Evolutionary conservation across 352 stramenopile genomes (phyloP).

Genomic region (Globisporangium spiculum): DNA sequence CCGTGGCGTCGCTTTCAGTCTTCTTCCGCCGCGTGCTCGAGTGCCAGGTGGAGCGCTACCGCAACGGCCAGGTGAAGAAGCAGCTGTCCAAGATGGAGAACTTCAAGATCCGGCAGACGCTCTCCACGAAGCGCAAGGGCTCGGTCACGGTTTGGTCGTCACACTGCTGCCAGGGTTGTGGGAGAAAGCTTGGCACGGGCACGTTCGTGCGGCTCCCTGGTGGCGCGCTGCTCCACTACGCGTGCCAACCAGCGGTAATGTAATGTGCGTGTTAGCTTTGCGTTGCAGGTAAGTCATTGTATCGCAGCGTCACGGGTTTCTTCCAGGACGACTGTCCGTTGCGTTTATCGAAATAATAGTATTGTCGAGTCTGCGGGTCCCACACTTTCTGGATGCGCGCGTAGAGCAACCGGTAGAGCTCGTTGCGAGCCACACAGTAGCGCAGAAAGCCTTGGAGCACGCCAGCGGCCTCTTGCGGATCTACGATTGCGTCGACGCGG

Average conservation of each 20-base stretch:
- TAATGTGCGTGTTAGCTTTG: not conserved
- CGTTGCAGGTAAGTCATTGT: constrained; percentile 29
- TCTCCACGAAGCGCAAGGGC: constrained; percentile 62
- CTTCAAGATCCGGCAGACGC: constrained; percentile 67
- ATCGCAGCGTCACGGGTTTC: constrained; percentile 54
- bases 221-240: constrained; percentile 67
- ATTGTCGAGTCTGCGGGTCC: constrained; percentile 58
- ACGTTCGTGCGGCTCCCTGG: constrained; percentile 69
- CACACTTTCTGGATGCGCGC: constrained; percentile 69
- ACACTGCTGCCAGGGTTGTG: constrained; percentile 66
- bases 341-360: constrained; percentile 83
- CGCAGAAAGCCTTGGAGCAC: constrained; percentile 47
- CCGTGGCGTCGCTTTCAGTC: constrained; percentile 37
- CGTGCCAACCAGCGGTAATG: constrained; percentile 46
- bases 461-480: constrained; percentile 31
- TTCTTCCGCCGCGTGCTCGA: constrained; percentile 80
- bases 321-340: constrained; percentile 76
- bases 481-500: constrained; percentile 44
- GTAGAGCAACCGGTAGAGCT: constrained; percentile 40
- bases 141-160: constrained; percentile 76
- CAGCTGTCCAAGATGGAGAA: constrained; percentile 89
- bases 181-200: constrained; percentile 63
- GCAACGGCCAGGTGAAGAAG: constrained; percentile 83
- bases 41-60: constrained; percentile 65
- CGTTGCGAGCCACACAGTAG: constrained; percentile 42